Percentiles rank a stretch among this genome's conserved stretches.
Evolutionary conservation across 2,329 filamentous ascomycete genomes (phyloP).

Genomic region (Fusarium dimerum): DNA sequence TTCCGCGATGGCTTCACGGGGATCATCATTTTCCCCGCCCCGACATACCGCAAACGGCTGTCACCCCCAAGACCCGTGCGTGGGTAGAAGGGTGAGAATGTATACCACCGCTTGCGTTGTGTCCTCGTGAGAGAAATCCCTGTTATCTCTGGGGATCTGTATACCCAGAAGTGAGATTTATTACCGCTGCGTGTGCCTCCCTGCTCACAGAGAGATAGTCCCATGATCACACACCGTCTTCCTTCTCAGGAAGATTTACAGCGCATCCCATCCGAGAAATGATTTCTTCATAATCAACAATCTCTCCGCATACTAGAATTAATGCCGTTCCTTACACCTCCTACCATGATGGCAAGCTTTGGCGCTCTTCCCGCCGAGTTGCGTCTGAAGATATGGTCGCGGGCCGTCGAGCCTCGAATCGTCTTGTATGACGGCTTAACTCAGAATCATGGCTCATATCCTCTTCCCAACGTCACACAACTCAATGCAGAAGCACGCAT

Average conservation of each 20-base stretch:
- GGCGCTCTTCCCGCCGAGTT: constrained; percentile 37
- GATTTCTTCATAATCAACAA: constrained; percentile 8
- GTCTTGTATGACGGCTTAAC: constrained; percentile 38
- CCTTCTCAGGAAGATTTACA: constrained; percentile 6
- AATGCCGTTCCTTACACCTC: constrained; percentile 4
- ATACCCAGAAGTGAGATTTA: constrained; percentile 23
- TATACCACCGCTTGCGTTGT: constrained; percentile 32
- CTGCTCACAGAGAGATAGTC: constrained; percentile 14
- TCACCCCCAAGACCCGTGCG: constrained; percentile 19
- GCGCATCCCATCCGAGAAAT: constrained; percentile 5
- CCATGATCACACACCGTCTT: constrained; percentile 15
- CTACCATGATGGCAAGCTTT: constrained; percentile 26
- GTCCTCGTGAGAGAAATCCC: constrained; percentile 27
- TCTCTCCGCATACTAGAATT: constrained; percentile 6
- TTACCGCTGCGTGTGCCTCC: constrained; percentile 24
- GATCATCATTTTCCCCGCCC: constrained; percentile 29
- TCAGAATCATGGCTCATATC: constrained; percentile 32
- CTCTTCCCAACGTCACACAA: constrained; percentile 38
- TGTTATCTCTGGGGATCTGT: constrained; percentile 23
- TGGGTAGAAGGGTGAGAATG: constrained; percentile 8
- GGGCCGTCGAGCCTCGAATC: constrained; percentile 38
- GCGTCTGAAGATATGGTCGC: constrained; percentile 40
- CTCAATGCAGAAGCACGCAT: constrained; percentile 37
- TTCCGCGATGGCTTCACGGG: constrained; percentile 31
- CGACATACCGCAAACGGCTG: constrained; percentile 31